Conservation (phyloP, 805 yeast genomes). For the Ogataea sp. region DNA sequence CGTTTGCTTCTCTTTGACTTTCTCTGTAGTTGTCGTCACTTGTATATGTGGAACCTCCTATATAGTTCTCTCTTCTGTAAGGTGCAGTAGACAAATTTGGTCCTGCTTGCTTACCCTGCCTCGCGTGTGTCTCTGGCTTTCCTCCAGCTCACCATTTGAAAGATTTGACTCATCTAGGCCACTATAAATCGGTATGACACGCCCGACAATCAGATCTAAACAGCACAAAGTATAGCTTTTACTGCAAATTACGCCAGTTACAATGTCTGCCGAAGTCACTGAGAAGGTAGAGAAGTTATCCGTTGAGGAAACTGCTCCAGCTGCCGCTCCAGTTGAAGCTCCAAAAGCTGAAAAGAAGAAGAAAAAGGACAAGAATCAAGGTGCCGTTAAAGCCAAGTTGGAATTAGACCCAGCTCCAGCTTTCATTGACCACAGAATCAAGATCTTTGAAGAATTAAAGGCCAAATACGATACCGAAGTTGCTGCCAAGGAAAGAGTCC, state of each 20-base stretch:
- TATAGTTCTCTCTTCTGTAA: too few relatives aligned
- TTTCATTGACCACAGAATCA: constrained; percentile 72
- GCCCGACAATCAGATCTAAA: background rate
- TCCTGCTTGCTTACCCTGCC: too few relatives aligned
- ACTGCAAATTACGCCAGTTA: too few relatives aligned
- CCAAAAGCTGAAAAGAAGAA: constrained; percentile 24
- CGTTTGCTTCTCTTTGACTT: too few relatives aligned
- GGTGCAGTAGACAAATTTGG: too few relatives aligned
- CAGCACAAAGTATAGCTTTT: background rate
- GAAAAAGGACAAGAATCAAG: constrained; percentile 33
- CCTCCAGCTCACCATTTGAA: too few relatives aligned
- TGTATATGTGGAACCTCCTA: too few relatives aligned
- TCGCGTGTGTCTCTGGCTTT: too few relatives aligned
- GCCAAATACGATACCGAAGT: constrained; percentile 66
- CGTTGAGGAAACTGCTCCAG: constrained; percentile 16
- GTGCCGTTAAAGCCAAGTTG: constrained; percentile 32
- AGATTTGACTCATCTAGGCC: too few relatives aligned
- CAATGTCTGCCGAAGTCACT: constrained; percentile 35
- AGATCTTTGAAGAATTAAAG: constrained; percentile 73
- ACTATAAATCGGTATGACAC: too few relatives aligned
- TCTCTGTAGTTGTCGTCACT: too few relatives aligned
- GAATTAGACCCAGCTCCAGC: constrained; percentile 71
- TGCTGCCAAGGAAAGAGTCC: constrained; percentile 46
- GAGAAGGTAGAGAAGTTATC: constrained; percentile 39
- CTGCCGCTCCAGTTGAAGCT: constrained; percentile 5